Conservation (phyloP, 2,329 filamentous ascomycete species). For the Colletotrichum sidae region DNA sequence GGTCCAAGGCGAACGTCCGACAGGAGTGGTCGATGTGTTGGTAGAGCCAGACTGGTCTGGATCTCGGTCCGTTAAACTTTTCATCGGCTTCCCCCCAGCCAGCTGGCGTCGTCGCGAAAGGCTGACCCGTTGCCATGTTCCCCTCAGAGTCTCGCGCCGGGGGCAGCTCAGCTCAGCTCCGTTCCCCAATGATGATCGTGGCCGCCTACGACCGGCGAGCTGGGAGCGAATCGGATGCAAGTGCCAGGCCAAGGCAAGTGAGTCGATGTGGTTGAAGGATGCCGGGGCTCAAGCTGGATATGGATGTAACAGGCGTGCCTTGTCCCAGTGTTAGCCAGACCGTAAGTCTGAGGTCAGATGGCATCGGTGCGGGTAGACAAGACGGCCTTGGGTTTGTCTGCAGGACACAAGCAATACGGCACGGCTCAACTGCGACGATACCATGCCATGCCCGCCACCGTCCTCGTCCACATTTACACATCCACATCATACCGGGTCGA, state of each 20-base stretch:
- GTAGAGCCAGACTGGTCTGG: constrained; percentile 21
- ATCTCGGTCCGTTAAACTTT: constrained; percentile 20
- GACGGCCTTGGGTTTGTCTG: constrained; percentile 7
- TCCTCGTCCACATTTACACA: too few species aligned
- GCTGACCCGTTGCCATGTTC: constrained; percentile 18
- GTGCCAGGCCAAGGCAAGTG: constrained; percentile 20
- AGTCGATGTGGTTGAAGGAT: constrained; percentile 1
- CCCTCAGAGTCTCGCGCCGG: constrained; percentile 4
- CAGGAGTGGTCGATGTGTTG: constrained; percentile 11
- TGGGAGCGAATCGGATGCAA: constrained; percentile 19
- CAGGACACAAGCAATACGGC: constrained; percentile 8
- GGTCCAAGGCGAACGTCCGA: constrained; percentile 5
- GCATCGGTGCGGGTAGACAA: constrained; percentile 1
- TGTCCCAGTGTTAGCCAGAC: not conserved
- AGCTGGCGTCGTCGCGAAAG: constrained; percentile 6
- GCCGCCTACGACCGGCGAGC: too few species aligned
- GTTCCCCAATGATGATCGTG: too few species aligned
- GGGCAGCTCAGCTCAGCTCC: constrained; percentile 7
- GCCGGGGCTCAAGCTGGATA: constrained; percentile 4
- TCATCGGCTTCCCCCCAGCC: not conserved
- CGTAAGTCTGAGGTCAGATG: constrained; percentile 1
- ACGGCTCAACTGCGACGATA: not conserved
- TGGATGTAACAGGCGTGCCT: too few species aligned
- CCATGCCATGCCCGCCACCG: too few species aligned
- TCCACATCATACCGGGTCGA: constrained; percentile 1